Evolutionary conservation across 176 grass and related monocot species (phyloP).

Genomic region (Paspalum vaginatum): DNA sequence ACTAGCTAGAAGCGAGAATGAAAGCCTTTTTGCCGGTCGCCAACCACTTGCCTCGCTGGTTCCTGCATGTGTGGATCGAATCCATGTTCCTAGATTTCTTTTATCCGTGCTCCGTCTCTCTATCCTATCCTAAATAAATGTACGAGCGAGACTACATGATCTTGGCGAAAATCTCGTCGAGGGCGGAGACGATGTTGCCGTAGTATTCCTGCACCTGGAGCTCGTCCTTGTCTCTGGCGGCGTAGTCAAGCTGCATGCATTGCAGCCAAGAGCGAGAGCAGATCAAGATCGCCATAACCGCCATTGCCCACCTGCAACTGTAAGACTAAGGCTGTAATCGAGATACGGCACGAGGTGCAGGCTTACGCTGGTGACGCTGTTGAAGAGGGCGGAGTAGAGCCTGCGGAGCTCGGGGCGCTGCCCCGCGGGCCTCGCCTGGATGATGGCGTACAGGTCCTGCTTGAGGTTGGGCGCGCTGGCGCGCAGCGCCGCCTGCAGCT

Average conservation of each 20-base stretch:
- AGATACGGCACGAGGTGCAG: not conserved
- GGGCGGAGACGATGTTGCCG: slow-evolving; percentile 54
- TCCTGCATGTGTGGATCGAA: slow-evolving; percentile 20
- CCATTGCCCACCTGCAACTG: not conserved
- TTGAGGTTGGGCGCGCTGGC: slow-evolving; percentile 69
- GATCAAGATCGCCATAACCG: not conserved
- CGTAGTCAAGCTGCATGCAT: slow-evolving; percentile 72
- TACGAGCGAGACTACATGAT: slow-evolving; percentile 38
- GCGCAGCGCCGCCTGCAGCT: slow-evolving; percentile 59
- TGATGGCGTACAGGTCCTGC: slow-evolving; percentile 92
- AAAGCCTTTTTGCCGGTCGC: slow-evolving; percentile 41
- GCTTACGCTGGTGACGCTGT: slow-evolving; percentile 66
- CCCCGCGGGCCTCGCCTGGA: slow-evolving; percentile 56
- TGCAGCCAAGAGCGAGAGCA: not conserved
- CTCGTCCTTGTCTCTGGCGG: slow-evolving; percentile 62
- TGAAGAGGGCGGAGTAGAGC: slow-evolving; percentile 83
- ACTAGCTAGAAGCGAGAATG: slow-evolving; percentile 33
- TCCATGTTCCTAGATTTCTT: not conserved
- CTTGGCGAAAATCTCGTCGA: slow-evolving; percentile 67
- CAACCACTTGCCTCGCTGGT: slow-evolving; percentile 9
- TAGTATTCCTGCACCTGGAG: slow-evolving; percentile 57
- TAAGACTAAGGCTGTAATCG: not conserved
- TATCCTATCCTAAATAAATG: slow-evolving; percentile 6
- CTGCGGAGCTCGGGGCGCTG: slow-evolving; percentile 63
- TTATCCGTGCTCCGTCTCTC: not conserved